Conservation (phyloP, 345 rosid species). For the Ceriops decandra region DNA sequence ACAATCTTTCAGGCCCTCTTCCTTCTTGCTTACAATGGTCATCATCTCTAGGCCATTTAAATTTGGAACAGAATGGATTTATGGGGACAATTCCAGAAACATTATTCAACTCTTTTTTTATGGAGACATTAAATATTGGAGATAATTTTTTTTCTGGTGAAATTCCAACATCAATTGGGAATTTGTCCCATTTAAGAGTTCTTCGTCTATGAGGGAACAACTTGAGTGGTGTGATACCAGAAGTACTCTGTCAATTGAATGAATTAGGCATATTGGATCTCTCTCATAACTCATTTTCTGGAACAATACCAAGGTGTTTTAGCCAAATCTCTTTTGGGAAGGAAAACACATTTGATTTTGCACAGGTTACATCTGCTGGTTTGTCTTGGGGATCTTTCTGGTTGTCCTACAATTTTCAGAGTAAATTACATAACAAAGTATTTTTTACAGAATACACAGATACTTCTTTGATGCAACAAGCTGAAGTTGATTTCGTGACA, state of each 20-base stretch:
- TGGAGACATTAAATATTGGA: not conserved
- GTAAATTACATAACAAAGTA: too few relatives aligned
- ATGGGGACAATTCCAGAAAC: not conserved
- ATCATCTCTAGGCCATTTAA: not conserved
- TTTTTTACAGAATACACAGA: too few relatives aligned
- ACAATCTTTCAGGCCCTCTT: not conserved
- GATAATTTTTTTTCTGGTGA: constrained; percentile 6
- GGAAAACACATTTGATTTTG: too few relatives aligned
- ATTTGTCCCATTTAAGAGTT: not conserved
- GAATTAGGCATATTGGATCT: too few relatives aligned
- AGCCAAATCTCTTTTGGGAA: too few relatives aligned
- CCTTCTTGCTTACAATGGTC: constrained; percentile 2
- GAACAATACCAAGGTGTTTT: too few relatives aligned
- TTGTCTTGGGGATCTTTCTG: too few relatives aligned
- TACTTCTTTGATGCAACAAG: too few relatives aligned
- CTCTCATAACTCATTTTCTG: too few relatives aligned
- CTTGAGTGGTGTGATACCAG: not conserved
- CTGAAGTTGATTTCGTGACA: too few relatives aligned
- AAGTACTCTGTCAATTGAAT: not conserved
- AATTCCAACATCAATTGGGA: not conserved
- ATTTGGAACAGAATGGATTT: not conserved
- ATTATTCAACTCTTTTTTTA: not conserved
- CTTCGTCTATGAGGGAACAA: not conserved
- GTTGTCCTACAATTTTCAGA: too few relatives aligned
- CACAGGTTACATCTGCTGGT: too few relatives aligned